These are phyloP conservation scores for Rutstroemia sp. DNA, from an alignment of 2,329 filamentous ascomycete genomes.

Conservation along the genomic window DNA sequence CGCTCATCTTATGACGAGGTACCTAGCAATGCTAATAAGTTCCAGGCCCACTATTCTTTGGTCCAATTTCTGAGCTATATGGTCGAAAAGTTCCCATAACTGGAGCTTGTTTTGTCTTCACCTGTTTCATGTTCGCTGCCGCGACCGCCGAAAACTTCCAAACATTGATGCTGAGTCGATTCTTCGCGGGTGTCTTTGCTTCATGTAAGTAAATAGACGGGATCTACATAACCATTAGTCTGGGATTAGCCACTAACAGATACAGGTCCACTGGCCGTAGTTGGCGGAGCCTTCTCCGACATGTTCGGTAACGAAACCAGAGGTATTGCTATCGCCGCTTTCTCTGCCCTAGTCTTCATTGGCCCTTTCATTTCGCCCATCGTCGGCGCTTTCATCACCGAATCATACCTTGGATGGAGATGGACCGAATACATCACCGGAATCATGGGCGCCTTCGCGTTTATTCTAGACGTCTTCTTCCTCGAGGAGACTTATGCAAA, in stretches of 20 bases:
- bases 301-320: slow-evolving; percentile 52
- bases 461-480: slow-evolving; percentile 34
- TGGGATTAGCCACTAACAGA: slow-evolving; percentile 35
- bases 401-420: slow-evolving; percentile 44
- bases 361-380: slow-evolving; percentile 31
- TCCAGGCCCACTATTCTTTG: slow-evolving; percentile 55
- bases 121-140: slow-evolving; percentile 46
- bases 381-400: slow-evolving; percentile 32
- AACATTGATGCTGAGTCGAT: slow-evolving; percentile 46
- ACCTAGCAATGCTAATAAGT: not conserved
- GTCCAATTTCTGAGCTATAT: slow-evolving; percentile 55
- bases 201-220: slow-evolving; percentile 52
- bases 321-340: slow-evolving; percentile 58
- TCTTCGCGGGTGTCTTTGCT: slow-evolving; percentile 43
- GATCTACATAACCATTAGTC: slow-evolving; percentile 36
- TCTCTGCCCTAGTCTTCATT: slow-evolving; percentile 38
- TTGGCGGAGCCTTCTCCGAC: slow-evolving; percentile 54
- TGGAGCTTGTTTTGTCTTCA: slow-evolving; percentile 31
- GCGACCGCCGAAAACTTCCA: slow-evolving; percentile 45
- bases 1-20: slow-evolving; percentile 20
- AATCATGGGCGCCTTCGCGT: slow-evolving; percentile 38
- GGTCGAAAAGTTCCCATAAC: slow-evolving; percentile 50
- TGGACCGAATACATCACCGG: slow-evolving; percentile 49
- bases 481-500: slow-evolving; percentile 44
- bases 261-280: slow-evolving; percentile 41